These are phyloP conservation scores for Acer saccharum DNA, from an alignment of 345 rosid species.

Conservation along the genomic window DNA sequence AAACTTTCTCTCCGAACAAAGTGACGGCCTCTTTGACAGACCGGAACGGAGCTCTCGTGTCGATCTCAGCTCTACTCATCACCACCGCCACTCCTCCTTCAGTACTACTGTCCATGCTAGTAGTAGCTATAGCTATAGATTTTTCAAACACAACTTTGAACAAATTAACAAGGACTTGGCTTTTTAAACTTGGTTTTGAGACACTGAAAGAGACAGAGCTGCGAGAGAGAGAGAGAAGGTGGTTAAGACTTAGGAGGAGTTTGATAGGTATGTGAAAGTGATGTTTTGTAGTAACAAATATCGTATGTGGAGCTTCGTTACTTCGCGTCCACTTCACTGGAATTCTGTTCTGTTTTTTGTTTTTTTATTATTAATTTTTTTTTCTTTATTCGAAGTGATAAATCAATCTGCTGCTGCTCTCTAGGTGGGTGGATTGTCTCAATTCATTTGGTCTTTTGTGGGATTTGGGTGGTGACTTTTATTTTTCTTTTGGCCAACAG, in stretches of 20 bases:
- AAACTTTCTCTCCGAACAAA: constrained; percentile 75
- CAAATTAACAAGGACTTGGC: not conserved
- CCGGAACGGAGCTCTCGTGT: constrained; percentile 69
- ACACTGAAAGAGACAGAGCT: too few species aligned
- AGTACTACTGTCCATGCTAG: constrained; percentile 27
- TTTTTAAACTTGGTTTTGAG: constrained; percentile 2
- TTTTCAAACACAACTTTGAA: constrained; percentile 5
- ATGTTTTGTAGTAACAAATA: constrained; percentile 24
- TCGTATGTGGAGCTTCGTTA: constrained; percentile 38
- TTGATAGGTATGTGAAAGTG: constrained; percentile 13
- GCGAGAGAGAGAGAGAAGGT: constrained; percentile 15
- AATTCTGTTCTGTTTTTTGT: constrained; percentile 17
- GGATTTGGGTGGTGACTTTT: constrained; percentile 11
- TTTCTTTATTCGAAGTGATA: not conserved
- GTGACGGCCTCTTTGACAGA: constrained; percentile 84
- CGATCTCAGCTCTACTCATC: constrained; percentile 67
- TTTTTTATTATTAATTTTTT: not conserved
- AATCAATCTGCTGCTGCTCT: not conserved
- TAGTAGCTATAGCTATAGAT: not conserved
- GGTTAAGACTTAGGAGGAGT: constrained; percentile 10
- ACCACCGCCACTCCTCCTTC: constrained; percentile 28
- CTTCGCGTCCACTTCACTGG: constrained; percentile 75
- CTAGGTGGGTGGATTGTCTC: constrained; percentile 9
- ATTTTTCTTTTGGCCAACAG: constrained; percentile 11
- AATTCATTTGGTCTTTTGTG: constrained; percentile 6